Evolutionary conservation across 352 stramenopile genomes (phyloP).

Genomic region (Pilasporangium apinafurcum): DNA sequence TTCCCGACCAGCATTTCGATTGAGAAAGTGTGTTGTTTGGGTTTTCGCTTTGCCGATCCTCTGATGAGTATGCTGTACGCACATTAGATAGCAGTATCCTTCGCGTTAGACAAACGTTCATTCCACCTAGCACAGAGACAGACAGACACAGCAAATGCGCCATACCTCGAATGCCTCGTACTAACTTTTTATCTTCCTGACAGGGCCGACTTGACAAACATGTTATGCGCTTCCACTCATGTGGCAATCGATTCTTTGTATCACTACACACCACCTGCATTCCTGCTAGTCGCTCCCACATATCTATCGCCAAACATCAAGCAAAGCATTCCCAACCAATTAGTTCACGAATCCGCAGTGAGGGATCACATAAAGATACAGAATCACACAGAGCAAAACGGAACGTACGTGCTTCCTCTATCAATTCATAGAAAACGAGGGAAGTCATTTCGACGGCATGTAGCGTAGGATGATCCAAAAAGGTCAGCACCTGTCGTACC

Average conservation of each 20-base stretch:
- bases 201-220: slow-evolving; percentile 31
- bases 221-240: slow-evolving; percentile 47
- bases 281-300: slow-evolving; percentile 9
- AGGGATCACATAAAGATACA: too few relatives aligned
- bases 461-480: slow-evolving; percentile 45
- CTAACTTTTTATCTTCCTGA: slow-evolving; percentile 26
- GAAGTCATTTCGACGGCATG: slow-evolving; percentile 47
- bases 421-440: slow-evolving; percentile 17
- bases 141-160: neutral
- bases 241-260: too few relatives aligned
- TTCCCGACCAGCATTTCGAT: slow-evolving; percentile 60
- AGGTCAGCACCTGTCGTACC: slow-evolving; percentile 43
- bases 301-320: too few relatives aligned
- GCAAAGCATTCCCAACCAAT: slow-evolving; percentile 8
- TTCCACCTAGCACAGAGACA: neutral
- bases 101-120: neutral
- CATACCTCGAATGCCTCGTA: slow-evolving; percentile 24
- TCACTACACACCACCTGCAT: too few relatives aligned
- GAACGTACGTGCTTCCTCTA: slow-evolving; percentile 28
- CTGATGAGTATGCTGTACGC: slow-evolving; percentile 38
- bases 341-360: too few relatives aligned
- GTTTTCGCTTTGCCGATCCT: slow-evolving; percentile 41
- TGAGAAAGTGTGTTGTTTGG: slow-evolving; percentile 56
- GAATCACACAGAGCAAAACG: neutral
- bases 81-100: neutral